Evolutionary conservation across 768 basidiomycete genomes (phyloP), one percentile per base, ranked within the genome.

Genomic region (Phlegmacium glaucopus): DNA sequence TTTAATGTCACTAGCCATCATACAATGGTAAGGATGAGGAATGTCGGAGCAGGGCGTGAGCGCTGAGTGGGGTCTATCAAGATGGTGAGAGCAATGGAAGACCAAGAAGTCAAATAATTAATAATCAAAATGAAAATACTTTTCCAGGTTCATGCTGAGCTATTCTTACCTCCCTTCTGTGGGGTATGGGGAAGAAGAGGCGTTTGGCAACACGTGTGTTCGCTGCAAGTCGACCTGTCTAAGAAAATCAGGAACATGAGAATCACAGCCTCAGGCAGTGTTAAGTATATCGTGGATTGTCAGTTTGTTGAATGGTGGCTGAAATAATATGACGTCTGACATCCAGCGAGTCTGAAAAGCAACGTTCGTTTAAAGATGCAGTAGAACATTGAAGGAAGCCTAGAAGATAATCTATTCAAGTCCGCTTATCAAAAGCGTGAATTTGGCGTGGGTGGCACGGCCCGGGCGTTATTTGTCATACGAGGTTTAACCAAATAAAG

Each of bases 61-160:
- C 10, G 26, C 11, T 39, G 43, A 16, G 32, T 34, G 26, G 42
- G 26, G 22, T 6, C 9, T 18, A 40, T 34, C 39, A 43, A 39
- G 40, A 15, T 27, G 47, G 37, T 49, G 7, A 9, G 30, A 17
- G 32, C 36, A 39, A 39, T n/a, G 13, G 11, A 27, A 39, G 29
- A 29, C 39, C 39, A 48, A 26, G 15, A 18, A 38, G 42, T 44
- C 42, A 29, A 10, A 6, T 3, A n/a, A n/a, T 34, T 48, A 42
- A 35, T 42, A 44, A 47, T 44, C 41, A 49, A 52, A 35, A 51
- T 50, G 50, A 54, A 49, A 39, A 53, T 13, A 17, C 28, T 47
- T 56, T 55, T 38, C 56, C 58, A 59, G 56, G 52, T 52, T 63
- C 56, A 61, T 61, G 50, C 49, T 58, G 46, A 58, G 22, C 13